A percentile compares a stretch with the other conserved stretches of the same genome.
These are phyloP conservation scores for Rhodotorula sp. DNA, from an alignment of 1,284 basidiomycete genomes.

Conservation along the genomic window DNA sequence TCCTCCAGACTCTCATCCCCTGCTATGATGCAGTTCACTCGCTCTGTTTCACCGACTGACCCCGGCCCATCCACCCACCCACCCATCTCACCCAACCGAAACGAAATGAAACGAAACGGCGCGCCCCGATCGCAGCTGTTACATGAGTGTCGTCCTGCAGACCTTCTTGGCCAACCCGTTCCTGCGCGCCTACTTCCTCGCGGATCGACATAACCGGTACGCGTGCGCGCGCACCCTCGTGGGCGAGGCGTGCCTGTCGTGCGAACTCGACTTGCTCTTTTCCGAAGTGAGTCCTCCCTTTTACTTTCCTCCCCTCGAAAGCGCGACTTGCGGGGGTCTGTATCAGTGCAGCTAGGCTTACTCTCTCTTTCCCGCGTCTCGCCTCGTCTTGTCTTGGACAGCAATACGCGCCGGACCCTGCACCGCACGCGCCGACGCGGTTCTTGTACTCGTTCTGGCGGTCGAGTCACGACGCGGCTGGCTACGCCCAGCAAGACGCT, in stretches of 20 bases:
- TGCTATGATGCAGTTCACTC: too few species aligned
- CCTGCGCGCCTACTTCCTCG: conserved; percentile 82
- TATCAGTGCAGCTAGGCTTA: too few species aligned
- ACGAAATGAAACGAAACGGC: too few species aligned
- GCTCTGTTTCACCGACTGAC: too few species aligned
- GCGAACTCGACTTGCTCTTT: conserved; percentile 92
- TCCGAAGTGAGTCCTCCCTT: conserved; percentile 62
- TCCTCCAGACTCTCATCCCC: too few species aligned
- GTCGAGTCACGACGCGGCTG: conserved; percentile 74
- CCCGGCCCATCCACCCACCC: too few species aligned
- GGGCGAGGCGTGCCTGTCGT: conserved; percentile 72
- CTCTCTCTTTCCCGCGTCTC: neutral
- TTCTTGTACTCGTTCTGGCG: conserved; percentile 87
- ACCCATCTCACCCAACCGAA: too few species aligned
- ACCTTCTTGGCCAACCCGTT: conserved; percentile 90
- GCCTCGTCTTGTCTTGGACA: conserved; percentile 45
- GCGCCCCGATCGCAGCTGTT: conserved; percentile 63
- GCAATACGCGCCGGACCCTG: conserved; percentile 68
- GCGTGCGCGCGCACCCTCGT: conserved; percentile 55
- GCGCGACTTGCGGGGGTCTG: too few species aligned
- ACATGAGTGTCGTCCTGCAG: conserved; percentile 89
- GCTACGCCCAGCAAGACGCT: conserved; percentile 90
- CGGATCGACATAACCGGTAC: conserved; percentile 73
- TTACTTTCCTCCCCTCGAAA: neutral
- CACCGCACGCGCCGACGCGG: conserved; percentile 75